Evolutionary conservation across 805 yeast genomes (phyloP).

Genomic region (Starmerella geochares): DNA sequence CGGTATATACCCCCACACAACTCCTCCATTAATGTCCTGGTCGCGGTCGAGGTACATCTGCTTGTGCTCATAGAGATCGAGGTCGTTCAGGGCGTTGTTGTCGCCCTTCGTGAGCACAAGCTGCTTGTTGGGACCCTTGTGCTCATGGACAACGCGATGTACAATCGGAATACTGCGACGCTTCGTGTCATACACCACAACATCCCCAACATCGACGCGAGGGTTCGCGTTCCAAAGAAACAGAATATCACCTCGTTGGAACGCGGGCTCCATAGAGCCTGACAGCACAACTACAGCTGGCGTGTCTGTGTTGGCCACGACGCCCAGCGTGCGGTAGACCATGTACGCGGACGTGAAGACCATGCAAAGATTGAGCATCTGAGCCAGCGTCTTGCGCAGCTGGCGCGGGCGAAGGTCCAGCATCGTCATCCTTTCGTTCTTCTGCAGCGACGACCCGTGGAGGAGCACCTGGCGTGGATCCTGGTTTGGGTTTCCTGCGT

Average conservation of each 20-base stretch:
- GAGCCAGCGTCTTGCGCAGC: conserved; percentile 32
- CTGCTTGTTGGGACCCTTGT: conserved; percentile 47
- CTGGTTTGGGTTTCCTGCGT: not conserved
- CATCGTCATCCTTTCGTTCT: not conserved
- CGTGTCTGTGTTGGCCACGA: conserved; percentile 71
- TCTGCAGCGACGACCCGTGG: not conserved
- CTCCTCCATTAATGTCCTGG: conserved; percentile 69
- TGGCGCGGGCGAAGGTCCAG: conserved; percentile 20
- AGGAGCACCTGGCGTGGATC: not conserved
- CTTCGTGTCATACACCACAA: conserved; percentile 80
- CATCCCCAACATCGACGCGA: conserved; percentile 68
- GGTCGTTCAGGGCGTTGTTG: conserved; percentile 84
- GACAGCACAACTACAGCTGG: conserved; percentile 95
- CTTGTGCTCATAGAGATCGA: conserved; percentile 67
- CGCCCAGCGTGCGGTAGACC: conserved; percentile 75
- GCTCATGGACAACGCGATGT: conserved; percentile 85
- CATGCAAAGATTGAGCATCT: conserved; percentile 61
- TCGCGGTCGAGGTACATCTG: conserved; percentile 68
- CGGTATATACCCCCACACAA: conserved; percentile 84
- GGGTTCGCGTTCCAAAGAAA: conserved; percentile 79
- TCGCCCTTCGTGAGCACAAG: conserved; percentile 88
- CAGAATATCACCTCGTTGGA: conserved; percentile 92
- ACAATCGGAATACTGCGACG: conserved; percentile 88
- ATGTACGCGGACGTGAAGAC: conserved; percentile 82
- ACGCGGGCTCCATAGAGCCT: conserved; percentile 99